Evolutionary conservation across 495 filamentous ascomycete genomes (phyloP).

Genomic region (Xylaria cubensis): DNA sequence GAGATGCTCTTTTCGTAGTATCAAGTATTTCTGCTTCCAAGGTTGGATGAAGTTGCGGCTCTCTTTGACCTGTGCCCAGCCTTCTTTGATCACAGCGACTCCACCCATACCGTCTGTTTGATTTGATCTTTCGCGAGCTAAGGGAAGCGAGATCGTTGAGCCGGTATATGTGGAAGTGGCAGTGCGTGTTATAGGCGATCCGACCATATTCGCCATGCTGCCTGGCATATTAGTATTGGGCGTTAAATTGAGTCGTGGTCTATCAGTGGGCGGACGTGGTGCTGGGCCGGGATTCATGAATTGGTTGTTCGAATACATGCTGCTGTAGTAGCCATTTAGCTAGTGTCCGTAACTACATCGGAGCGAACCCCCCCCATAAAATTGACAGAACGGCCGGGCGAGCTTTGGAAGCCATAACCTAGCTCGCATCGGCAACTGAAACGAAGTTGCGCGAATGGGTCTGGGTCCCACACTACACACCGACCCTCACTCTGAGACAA

Average conservation of each 20-base stretch:
- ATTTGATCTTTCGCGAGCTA: conserved; percentile 66
- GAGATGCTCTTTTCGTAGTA: conserved; percentile 84
- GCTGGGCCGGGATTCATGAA: conserved; percentile 99
- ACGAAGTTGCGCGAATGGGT: conserved; percentile 12
- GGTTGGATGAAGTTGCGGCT: conserved; percentile 78
- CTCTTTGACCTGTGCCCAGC: conserved; percentile 84
- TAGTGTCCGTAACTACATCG: conserved; percentile 4
- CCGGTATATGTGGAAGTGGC: conserved; percentile 66
- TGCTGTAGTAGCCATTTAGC: conserved; percentile 37
- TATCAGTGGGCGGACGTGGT: conserved; percentile 85
- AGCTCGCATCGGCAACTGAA: background rate
- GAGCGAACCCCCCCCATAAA: background rate
- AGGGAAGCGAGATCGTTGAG: conserved; percentile 71
- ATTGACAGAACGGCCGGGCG: background rate
- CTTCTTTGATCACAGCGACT: conserved; percentile 83
- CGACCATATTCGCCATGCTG: conserved; percentile 77
- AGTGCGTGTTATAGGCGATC: conserved; percentile 63
- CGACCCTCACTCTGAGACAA: conserved; percentile 11
- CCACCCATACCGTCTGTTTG: conserved; percentile 67
- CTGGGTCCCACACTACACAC: conserved; percentile 18
- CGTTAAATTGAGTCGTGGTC: conserved; percentile 79
- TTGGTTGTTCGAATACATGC: conserved; percentile 69
- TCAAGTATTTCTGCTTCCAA: conserved; percentile 89
- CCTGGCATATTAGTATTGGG: conserved; percentile 74
- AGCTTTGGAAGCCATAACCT: background rate